These are phyloP conservation scores for Colletotrichum sp. DNA, from an alignment of 2,329 filamentous ascomycete genomes.

Conservation along the genomic window DNA sequence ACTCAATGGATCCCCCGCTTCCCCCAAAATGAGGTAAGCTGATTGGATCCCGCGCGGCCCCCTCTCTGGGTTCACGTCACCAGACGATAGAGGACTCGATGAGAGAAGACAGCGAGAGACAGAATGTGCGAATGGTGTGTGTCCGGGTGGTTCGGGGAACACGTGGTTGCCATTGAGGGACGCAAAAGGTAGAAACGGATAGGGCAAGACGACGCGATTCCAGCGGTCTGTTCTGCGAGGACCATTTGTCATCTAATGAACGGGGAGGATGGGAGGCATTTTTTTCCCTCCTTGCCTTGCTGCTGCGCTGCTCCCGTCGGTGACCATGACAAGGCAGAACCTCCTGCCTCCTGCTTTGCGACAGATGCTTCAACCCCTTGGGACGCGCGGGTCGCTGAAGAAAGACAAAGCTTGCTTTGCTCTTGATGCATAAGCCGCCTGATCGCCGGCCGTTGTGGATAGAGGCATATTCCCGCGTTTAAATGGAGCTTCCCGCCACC, in stretches of 20 bases:
- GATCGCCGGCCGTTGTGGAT: background rate
- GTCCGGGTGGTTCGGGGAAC: slow-evolving; percentile 6
- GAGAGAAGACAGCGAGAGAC: background rate
- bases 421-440: slow-evolving; percentile 4
- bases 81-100: background rate
- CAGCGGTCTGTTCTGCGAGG: background rate
- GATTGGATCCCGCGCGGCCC: background rate
- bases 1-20: background rate
- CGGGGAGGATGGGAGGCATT: background rate
- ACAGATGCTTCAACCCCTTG: background rate
- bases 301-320: background rate
- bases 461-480: slow-evolving; percentile 4
- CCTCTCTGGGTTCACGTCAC: slow-evolving; percentile 13
- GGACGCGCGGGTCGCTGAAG: slow-evolving; percentile 12
- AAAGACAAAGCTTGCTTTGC: slow-evolving; percentile 9
- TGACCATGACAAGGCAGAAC: background rate
- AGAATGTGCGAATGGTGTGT: background rate
- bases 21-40: background rate
- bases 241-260: background rate
- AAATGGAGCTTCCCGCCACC: slow-evolving; percentile 4
- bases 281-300: background rate
- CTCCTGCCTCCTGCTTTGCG: slow-evolving; percentile 1
- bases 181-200: background rate
- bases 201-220: slow-evolving; percentile 4
- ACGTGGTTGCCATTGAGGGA: slow-evolving; percentile 18